Base-by-base conservation (phyloP, 1,139 yeast genomes). In the Pichia sp. region DNA sequence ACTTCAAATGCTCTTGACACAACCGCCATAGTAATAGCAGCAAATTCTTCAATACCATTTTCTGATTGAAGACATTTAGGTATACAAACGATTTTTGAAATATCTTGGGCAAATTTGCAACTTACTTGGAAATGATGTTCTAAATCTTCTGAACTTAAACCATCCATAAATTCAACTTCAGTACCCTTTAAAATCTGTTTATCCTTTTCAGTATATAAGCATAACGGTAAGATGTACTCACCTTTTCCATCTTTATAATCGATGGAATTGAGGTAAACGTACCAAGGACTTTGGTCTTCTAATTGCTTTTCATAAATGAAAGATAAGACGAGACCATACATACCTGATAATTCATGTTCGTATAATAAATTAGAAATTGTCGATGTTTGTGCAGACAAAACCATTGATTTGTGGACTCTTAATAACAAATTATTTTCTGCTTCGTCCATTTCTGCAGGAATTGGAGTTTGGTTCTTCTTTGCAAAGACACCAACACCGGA, bases 401-500 rank as follows among this genome's bases (percentile, higher is more conserved):
- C 67, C 44, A 76, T 72, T 3, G 69, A 59, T 60, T 84, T 84
- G 20, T 81, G 79, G 6, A 78, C 54, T 44, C 74, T 61, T 24
- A 74, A 53, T 1, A 75, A 52, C 5, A 70, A 54, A 4, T 61
- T 58, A 12, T 58, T 55, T 14, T 58, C 61, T 4, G 46, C 41
- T 11, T 65, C 71, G n/a, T 66, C 67, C 28, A 60, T 63, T 38
- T 42, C 54, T 18, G 54, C 50, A 17, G 32, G 56, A 53, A 78
- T 60, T 11, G 58, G 56, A 17, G 28, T 53, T 54, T 78, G 62
- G 39, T 69, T 70, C 46, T 63, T 57, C 38, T 63, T 65, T 7
- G 85, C 81, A 63, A 84, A 86, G 1, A 89, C 94, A 4, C 96
- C 96, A 4, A 81, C 58, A 0, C 96, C 96, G 2, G 91, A 89